Base-by-base conservation (phyloP, 2,329 filamentous ascomycete genomes). In the Chaetomiaceae sp. region DNA sequence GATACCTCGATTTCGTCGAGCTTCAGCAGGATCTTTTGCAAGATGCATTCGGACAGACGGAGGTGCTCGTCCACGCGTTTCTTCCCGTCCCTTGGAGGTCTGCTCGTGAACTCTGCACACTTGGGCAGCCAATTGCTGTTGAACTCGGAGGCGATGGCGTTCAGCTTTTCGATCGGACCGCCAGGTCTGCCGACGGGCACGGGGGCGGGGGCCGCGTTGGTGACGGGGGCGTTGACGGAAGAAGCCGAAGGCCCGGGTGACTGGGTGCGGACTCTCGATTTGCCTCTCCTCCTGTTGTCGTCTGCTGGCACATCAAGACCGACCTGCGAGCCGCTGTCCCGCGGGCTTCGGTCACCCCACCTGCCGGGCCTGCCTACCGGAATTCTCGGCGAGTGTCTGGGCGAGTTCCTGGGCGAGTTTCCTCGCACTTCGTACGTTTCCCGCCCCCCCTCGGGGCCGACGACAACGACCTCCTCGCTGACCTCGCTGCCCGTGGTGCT, bases 11-110 rank as follows among this genome's bases (percentile, higher is more conserved):
- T 81, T 19, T 78, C 83, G 64, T 93, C 88, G 34, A 89, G 68
- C 70, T 91, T 92, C 57, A 93, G 69, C 33, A 92, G 63, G 2
- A 90, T 81, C 60, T 90, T 85, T 55, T 85, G 81, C 73, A 93
- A 74, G 34, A 90, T 78, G 4, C 84, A 87, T 72, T 93, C 88
- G 4, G 81, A 83, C 16, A 93, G 67, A 64, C 79, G 84, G 65
- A 85, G 83, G 65, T 92, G 85, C 62, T 91, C 86, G 30, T 89
- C 87, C 13, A 79, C 77, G 44, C 79, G 73, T 73, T 86, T 89
- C 66, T 84, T 83, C 34, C 70, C 63, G 45, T 89, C 85, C 3
- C 68, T 64, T 0, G 88, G 87, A 10, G 88, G 84, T 8, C 75
- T 71, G 5, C 70, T 71, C 17, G 78, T 75, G 64, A 82, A 92